phyloP scores from a whole-genome alignment of 306 rosid species.

The Dalbergia cultrata region DNA sequence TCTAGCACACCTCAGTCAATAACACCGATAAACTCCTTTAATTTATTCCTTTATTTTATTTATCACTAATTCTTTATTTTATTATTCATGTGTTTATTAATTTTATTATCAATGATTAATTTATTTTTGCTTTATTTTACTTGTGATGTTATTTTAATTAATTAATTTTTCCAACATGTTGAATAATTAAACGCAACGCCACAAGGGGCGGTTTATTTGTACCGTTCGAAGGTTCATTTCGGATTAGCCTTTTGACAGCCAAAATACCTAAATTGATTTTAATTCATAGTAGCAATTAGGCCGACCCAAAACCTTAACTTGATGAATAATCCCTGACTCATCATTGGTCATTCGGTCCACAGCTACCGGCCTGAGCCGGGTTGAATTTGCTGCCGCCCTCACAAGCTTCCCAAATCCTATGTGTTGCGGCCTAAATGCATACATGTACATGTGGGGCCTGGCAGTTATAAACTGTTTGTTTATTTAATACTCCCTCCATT shows the following conservation, averaged over 20 bases:
- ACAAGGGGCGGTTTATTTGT: slow-evolving; percentile 29
- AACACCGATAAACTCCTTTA: no score
- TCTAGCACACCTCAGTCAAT: no score
- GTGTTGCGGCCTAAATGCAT: background rate
- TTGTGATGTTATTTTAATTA: no score
- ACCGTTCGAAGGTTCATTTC: background rate
- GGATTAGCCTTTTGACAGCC: background rate
- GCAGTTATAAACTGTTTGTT: background rate
- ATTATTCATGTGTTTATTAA: no score
- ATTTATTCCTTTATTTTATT: no score
- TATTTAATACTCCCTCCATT: background rate
- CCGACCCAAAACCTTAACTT: background rate
- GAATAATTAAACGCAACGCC: background rate
- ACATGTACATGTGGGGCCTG: background rate
- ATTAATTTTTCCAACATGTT: no score
- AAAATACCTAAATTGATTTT: background rate
- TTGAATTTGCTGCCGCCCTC: background rate
- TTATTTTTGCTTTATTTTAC: no score
- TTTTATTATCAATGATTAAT: no score
- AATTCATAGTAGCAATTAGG: background rate
- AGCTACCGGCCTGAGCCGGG: slow-evolving; percentile 27
- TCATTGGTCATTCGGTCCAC: background rate
- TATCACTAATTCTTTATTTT: no score
- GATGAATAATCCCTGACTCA: background rate
- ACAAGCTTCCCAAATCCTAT: background rate